Conservation (phyloP, 2,329 filamentous ascomycete genomes). For the Xenoacremonium recifei region DNA sequence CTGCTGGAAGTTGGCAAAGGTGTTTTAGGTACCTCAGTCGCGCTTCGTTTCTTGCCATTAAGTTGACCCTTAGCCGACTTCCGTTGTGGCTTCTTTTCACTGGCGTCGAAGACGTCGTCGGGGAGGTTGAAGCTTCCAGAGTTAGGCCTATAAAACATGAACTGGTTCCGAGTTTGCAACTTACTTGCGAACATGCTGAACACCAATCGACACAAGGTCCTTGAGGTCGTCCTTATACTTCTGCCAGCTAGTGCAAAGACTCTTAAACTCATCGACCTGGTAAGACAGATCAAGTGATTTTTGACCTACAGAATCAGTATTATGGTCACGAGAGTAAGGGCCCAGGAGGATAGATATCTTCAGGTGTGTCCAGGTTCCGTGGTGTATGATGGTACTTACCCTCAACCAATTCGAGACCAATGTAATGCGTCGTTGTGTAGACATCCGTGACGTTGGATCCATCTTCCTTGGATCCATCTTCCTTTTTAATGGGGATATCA, state of each 20-base stretch:
- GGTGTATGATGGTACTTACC: conserved; percentile 65
- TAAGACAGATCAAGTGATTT: conserved; percentile 76
- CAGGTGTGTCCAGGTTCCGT: too few species aligned
- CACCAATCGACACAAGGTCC: conserved; percentile 59
- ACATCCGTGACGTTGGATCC: conserved; percentile 37
- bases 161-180: too few species aligned
- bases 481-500: conserved; percentile 33
- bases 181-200: conserved; percentile 86
- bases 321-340: too few species aligned
- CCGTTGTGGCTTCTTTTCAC: conserved; percentile 70
- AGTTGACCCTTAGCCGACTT: conserved; percentile 46
- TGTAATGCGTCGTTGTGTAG: conserved; percentile 91
- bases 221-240: conserved; percentile 75
- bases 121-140: conserved; percentile 76
- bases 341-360: too few species aligned
- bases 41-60: conserved; percentile 47
- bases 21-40: conserved; percentile 42
- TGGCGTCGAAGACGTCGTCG: conserved; percentile 81
- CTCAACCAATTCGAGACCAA: conserved; percentile 77
- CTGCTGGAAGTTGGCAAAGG: conserved; percentile 12
- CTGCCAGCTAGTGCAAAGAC: conserved; percentile 73
- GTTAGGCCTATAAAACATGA: not conserved
- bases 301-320: conserved; percentile 49
- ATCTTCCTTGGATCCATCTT: conserved; percentile 21
- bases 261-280: conserved; percentile 84